Evolutionary conservation across 169 alveolate species (phyloP).

Genomic region (Fabrea salina): DNA sequence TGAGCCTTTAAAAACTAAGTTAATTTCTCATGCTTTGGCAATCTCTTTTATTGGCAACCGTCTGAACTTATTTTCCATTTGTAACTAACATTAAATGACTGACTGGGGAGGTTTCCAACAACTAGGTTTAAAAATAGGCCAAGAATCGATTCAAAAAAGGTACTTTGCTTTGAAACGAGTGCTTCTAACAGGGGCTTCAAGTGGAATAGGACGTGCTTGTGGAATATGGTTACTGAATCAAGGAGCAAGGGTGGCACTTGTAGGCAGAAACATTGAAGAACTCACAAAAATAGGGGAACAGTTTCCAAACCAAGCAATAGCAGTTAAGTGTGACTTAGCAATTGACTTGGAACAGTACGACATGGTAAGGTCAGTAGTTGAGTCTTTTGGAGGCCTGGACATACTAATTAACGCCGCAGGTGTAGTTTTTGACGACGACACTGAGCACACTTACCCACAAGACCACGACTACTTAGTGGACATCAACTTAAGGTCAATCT

Average conservation of each 20-base stretch:
- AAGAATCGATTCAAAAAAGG: no score
- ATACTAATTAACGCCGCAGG: conserved; percentile 64
- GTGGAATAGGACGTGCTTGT: conserved; percentile 72
- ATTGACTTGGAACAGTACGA: conserved; percentile 53
- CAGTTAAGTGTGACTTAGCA: conserved; percentile 58
- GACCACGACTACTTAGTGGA: conserved; percentile 71
- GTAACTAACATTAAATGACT: no score
- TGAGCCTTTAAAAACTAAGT: no score
- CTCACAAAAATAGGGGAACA: conserved; percentile 52
- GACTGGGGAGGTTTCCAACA: no score
- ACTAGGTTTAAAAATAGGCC: no score
- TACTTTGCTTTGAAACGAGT: conserved; percentile 64
- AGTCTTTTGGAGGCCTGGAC: conserved; percentile 63
- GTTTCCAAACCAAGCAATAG: conserved; percentile 62
- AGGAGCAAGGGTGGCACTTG: conserved; percentile 70
- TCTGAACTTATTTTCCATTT: no score
- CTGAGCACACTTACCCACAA: conserved; percentile 65
- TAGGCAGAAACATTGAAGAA: conserved; percentile 58
- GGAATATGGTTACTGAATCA: conserved; percentile 65
- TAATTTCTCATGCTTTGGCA: no score
- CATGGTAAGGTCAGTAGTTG: conserved; percentile 60
- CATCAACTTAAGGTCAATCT: conserved; percentile 59
- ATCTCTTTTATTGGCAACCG: no score
- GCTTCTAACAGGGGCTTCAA: conserved; percentile 70
- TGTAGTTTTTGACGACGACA: conserved; percentile 61